phyloP scores from a whole-genome alignment of 2,329 filamentous ascomycete genomes.

The Claviceps humidiphila region DNA sequence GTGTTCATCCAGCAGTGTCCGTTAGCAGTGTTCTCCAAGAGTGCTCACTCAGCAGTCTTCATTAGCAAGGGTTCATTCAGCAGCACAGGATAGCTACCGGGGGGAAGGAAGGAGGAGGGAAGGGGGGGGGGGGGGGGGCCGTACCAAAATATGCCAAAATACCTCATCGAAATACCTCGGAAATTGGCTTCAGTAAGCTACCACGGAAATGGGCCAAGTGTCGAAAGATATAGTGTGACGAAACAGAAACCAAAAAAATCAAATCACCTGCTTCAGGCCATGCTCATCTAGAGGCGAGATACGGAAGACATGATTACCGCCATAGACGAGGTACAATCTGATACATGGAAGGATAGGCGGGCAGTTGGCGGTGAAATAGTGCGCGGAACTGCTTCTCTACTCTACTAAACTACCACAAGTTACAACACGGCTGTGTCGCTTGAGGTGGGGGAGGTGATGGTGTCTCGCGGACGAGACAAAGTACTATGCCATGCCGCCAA shows the following conservation, averaged over 20 bases:
- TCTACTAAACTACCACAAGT: neutral
- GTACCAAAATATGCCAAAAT: too few relatives aligned
- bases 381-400: neutral
- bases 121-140: too few relatives aligned
- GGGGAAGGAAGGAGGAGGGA: too few relatives aligned
- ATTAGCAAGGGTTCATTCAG: too few relatives aligned
- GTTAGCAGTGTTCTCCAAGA: too few relatives aligned
- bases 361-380: neutral
- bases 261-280: conserved; percentile 23
- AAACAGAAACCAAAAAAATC: conserved; percentile 20
- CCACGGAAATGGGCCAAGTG: conserved; percentile 12
- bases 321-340: conserved; percentile 1
- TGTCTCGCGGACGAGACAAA: conserved; percentile 9
- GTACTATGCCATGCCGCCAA: conserved; percentile 4
- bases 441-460: conserved; percentile 3
- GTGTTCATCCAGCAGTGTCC: neutral
- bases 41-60: too few relatives aligned
- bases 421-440: neutral
- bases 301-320: conserved; percentile 11
- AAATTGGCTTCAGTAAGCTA: conserved; percentile 6
- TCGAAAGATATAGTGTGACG: conserved; percentile 19
- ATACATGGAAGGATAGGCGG: neutral
- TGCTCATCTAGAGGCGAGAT: conserved; percentile 20
- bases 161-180: neutral
- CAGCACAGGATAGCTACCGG: too few relatives aligned